phyloP scores from a whole-genome alignment of 106 monocot genomes.

The Allium fistulosum region DNA sequence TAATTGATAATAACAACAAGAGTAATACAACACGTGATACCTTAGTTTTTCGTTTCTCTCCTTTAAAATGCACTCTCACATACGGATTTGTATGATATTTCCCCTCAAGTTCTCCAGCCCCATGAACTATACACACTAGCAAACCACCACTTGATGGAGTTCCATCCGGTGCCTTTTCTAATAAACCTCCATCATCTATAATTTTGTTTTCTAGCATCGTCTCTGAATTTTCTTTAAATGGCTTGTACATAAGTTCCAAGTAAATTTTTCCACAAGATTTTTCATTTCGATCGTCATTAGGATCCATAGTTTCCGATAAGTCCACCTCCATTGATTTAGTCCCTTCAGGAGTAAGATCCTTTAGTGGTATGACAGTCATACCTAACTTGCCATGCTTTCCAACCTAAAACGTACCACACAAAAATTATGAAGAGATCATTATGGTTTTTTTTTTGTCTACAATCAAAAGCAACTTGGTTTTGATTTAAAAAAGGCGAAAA shows the following conservation, averaged over 20 bases:
- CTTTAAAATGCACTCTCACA: constrained; percentile 52
- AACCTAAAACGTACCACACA: constrained; percentile 22
- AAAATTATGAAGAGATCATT: no score
- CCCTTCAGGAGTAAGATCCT: constrained; percentile 60
- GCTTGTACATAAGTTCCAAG: constrained; percentile 32
- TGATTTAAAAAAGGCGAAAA: no score
- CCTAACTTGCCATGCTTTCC: constrained; percentile 85
- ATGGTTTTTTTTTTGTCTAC: no score
- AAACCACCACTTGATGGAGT: constrained; percentile 53
- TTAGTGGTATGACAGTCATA: constrained; percentile 67
- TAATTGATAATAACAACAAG: no score
- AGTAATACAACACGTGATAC: constrained; percentile 9
- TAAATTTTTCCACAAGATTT: constrained; percentile 42
- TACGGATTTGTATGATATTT: constrained; percentile 70
- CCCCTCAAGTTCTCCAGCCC: constrained; percentile 67
- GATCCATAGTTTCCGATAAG: constrained; percentile 66
- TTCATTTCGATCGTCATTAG: constrained; percentile 59
- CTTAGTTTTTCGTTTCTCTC: constrained; percentile 68
- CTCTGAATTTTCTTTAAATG: constrained; percentile 34
- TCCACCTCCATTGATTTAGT: constrained; percentile 47
- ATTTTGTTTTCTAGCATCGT: constrained; percentile 5
- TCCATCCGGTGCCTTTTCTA: constrained; percentile 42
- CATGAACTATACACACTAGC: constrained; percentile 49
- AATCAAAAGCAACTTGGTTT: no score
- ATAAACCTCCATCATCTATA: constrained; percentile 13